Evolutionary conservation across 106 monocot genomes (phyloP), one percentile per base, ranked within the genome.

Genomic region (Acanthochlamys bracteata): DNA sequence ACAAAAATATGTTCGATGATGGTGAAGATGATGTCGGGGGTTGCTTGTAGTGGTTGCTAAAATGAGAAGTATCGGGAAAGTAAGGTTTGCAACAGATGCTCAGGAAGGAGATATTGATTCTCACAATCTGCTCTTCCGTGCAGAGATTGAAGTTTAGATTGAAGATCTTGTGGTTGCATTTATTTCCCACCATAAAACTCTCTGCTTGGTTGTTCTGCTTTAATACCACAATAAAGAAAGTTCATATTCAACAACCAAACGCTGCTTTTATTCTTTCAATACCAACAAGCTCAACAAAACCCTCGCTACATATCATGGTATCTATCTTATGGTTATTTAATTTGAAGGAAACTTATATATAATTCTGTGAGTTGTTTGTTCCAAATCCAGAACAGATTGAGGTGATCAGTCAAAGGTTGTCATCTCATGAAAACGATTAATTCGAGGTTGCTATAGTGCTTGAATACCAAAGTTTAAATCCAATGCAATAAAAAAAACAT

Each of bases 81-180:
- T 15, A 19, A 8, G n/a, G 51, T 13, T 51, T 13, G 4, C 33
- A 33, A 33, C 6, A 33, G 51, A 13, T 15, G 51, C 8, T 19
- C 13, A 19, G n/a, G 51, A 51, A 51, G 51, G 51, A 19, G 51
- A 51, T 33, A 33, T 33, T 33, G 33, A 51, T 51, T 19, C 51
- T 51, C 51, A 51, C 51, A 51, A 51, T 51, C 51, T 51, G 17
- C 51, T 51, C 51, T 51, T 51, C 8, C 51, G 51, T 51, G 51
- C 51, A 51, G 51, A 19, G 2, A 51, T 51, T 51, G 51, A 19
- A 15, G 51, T 13, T 51, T 2, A 15, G 51, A 51, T 13, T 51
- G 51, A 51, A 51, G 51, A 19, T 13, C 13, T 51, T 51, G 17
- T 8, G 13, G 1, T 51, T 51, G 51, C n/a, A 4, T 2, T 51